phyloP scores from a whole-genome alignment of 2,329 filamentous ascomycete genomes.

The Xylaria hypoxylon region DNA sequence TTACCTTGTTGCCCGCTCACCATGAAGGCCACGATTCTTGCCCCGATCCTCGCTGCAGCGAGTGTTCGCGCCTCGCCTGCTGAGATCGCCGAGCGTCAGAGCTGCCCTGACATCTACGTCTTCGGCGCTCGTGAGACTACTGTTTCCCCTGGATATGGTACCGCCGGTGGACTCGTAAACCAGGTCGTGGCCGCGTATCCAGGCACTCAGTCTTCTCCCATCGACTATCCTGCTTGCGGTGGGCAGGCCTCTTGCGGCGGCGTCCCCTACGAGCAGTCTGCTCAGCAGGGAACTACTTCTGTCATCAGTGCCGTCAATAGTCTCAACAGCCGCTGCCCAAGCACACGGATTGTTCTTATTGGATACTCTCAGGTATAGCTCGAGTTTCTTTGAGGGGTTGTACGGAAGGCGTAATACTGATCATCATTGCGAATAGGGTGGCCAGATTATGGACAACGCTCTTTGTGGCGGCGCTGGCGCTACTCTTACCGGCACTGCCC shows the following conservation, averaged over 20 bases:
- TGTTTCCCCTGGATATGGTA: conserved; percentile 32
- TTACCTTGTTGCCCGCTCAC: conserved; percentile 6
- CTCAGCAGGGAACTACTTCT: conserved; percentile 64
- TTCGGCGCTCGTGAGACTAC: conserved; percentile 41
- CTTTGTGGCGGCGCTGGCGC: conserved; percentile 67
- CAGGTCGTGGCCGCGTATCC: conserved; percentile 48
- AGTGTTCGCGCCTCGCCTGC: conserved; percentile 30
- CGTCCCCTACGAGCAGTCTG: conserved; percentile 67
- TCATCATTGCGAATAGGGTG: conserved; percentile 57
- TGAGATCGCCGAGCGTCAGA: conserved; percentile 32
- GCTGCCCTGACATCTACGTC: conserved; percentile 37
- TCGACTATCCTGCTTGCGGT: conserved; percentile 68
- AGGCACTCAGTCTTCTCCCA: conserved; percentile 58
- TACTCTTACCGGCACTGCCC: conserved; percentile 57
- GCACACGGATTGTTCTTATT: conserved; percentile 68
- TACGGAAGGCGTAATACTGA: conserved; percentile 3
- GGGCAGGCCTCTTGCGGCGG: conserved; percentile 67
- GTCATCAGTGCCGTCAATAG: conserved; percentile 68
- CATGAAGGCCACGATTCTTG: conserved; percentile 31
- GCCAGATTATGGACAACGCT: conserved; percentile 72
- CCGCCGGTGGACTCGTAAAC: conserved; percentile 35
- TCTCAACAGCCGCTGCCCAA: conserved; percentile 66
- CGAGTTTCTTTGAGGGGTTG: background rate
- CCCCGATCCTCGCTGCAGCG: conserved; percentile 31
- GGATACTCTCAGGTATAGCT: conserved; percentile 66